Conservation (phyloP, 2,329 filamentous ascomycete species). For the Cladophialophora psammophila region DNA sequence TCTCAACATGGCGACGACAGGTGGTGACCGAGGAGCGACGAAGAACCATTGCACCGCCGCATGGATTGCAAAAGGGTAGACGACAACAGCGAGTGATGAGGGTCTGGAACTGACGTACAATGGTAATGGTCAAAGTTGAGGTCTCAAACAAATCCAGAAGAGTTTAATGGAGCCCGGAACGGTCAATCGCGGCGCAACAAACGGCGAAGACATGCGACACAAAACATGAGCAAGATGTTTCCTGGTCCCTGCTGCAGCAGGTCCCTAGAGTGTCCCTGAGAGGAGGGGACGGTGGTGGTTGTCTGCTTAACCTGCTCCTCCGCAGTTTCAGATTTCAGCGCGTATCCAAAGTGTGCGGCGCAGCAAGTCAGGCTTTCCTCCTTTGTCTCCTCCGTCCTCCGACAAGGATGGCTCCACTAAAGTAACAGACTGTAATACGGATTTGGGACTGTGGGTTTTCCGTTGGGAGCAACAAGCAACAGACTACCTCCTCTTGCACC, state of each 20-base stretch:
- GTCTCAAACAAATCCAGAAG: constrained; percentile 34
- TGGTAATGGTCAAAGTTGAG: constrained; percentile 11
- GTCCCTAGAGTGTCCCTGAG: constrained; percentile 1
- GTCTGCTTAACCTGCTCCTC: constrained; percentile 22
- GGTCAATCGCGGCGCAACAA: constrained; percentile 20
- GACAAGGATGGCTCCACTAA: constrained; percentile 25
- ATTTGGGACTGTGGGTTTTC: constrained; percentile 18
- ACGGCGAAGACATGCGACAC: constrained; percentile 29
- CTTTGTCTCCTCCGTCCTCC: constrained; percentile 9
- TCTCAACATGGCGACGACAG: constrained; percentile 27
- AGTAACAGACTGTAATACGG: constrained; percentile 26
- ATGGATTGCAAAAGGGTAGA: constrained; percentile 1
- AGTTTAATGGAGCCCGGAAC: constrained; percentile 18
- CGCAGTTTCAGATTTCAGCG: constrained; percentile 38
- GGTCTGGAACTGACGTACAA: constrained; percentile 29
- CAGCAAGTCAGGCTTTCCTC: constrained; percentile 30
- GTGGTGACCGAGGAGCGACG: constrained; percentile 14
- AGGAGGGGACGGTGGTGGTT: constrained; percentile 7
- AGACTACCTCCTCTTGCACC: constrained; percentile 21
- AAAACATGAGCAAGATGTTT: constrained; percentile 25
- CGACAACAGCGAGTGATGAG: constrained; percentile 11
- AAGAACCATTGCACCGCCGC: constrained; percentile 22
- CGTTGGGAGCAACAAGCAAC: constrained; percentile 8
- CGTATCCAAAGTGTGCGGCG: constrained; percentile 38
- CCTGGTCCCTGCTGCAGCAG: constrained; percentile 21